phyloP scores from a whole-genome alignment of 2,329 filamentous ascomycete species.

The Calonectria montana region DNA sequence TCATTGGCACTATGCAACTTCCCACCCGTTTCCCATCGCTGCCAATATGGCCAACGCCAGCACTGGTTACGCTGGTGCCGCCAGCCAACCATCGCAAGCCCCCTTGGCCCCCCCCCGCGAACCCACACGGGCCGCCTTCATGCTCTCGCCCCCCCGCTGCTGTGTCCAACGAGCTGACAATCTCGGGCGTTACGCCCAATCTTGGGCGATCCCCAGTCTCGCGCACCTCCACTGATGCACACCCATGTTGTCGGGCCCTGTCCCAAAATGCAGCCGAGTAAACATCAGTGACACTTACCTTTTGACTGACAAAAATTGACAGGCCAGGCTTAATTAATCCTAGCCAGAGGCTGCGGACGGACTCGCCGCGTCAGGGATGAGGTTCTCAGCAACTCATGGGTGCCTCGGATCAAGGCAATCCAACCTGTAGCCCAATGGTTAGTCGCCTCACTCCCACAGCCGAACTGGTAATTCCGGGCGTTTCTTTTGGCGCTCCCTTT shows the following conservation, averaged over 20 bases:
- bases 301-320: slow-evolving; percentile 3
- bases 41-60: background rate
- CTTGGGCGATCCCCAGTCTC: slow-evolving; percentile 10
- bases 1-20: background rate
- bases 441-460: background rate
- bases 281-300: slow-evolving; percentile 1
- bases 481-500: background rate
- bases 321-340: slow-evolving; percentile 4
- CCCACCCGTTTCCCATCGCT: background rate
- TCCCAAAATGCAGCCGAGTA: slow-evolving; percentile 15
- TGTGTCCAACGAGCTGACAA: slow-evolving; percentile 9
- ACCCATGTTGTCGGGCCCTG: slow-evolving; percentile 10
- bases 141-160: slow-evolving; percentile 9
- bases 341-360: background rate
- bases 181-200: slow-evolving; percentile 13
- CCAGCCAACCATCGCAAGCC: slow-evolving; percentile 11
- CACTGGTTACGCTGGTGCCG: background rate
- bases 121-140: slow-evolving; percentile 22
- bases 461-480: background rate
- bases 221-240: slow-evolving; percentile 5
- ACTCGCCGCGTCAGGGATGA: background rate
- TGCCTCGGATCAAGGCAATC: background rate
- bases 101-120: slow-evolving; percentile 6
- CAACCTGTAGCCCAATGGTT: background rate
- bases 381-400: background rate